Conservation (phyloP, 2,329 filamentous ascomycete genomes). For the Incumbomyces delicatus region DNA sequence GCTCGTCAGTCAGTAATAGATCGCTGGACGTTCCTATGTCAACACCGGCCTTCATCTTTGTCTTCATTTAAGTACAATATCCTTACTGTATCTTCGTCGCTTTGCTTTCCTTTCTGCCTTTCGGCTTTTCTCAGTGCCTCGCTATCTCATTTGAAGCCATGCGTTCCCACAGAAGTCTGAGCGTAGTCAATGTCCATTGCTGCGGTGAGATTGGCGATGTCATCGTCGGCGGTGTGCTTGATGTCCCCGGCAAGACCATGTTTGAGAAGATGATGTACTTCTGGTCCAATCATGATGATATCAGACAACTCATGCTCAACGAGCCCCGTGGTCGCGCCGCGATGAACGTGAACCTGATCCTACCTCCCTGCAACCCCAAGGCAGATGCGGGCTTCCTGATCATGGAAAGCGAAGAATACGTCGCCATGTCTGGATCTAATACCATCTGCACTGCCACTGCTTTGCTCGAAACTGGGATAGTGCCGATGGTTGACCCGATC, state of each 20-base stretch:
- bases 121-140: too few relatives aligned
- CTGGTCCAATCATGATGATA: constrained; percentile 29
- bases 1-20: too few relatives aligned
- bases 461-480: constrained; percentile 39
- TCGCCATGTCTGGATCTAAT: constrained; percentile 38
- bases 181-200: too few relatives aligned
- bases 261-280: constrained; percentile 40
- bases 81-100: too few relatives aligned
- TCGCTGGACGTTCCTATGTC: too few relatives aligned
- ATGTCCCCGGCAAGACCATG: constrained; percentile 35
- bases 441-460: constrained; percentile 37
- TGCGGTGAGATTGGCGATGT: constrained; percentile 41
- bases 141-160: too few relatives aligned
- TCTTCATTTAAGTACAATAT: too few relatives aligned
- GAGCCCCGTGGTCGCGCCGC: constrained; percentile 37
- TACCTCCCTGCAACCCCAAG: constrained; percentile 35
- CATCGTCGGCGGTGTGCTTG: constrained; percentile 38
- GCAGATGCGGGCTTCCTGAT: constrained; percentile 39
- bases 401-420: constrained; percentile 40
- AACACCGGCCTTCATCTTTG: too few relatives aligned
- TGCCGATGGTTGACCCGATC: constrained; percentile 36
- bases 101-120: too few relatives aligned
- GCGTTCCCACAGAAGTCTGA: too few relatives aligned
- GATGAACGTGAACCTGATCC: constrained; percentile 33
- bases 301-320: constrained; percentile 36